Conservation (phyloP, 1,284 basidiomycete species). For the Puccinia polysora region DNA sequence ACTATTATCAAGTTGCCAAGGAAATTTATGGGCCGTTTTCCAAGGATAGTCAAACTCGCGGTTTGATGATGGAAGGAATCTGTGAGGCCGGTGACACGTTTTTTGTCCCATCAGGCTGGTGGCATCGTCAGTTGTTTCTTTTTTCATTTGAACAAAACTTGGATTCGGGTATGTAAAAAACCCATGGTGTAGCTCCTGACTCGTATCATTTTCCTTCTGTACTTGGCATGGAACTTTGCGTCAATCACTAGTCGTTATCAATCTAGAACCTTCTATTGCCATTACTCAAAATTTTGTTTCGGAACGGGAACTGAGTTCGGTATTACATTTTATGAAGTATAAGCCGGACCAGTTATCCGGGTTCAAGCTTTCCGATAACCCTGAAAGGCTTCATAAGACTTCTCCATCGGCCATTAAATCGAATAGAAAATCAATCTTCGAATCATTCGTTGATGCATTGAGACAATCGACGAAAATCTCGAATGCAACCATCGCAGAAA, state of each 20-base stretch:
- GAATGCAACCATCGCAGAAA: not conserved
- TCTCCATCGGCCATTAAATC: not conserved
- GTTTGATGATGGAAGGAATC: conserved; percentile 54
- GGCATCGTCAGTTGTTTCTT: conserved; percentile 48
- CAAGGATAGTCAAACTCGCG: conserved; percentile 47
- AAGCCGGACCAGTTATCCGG: conserved; percentile 55
- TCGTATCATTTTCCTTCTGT: conserved; percentile 46
- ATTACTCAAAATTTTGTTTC: conserved; percentile 57
- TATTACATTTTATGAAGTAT: conserved; percentile 55
- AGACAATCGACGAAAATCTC: not conserved
- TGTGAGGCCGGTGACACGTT: conserved; percentile 54
- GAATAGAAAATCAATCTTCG: not conserved
- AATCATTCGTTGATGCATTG: not conserved
- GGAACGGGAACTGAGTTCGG: conserved; percentile 52
- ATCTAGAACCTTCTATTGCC: conserved; percentile 53
- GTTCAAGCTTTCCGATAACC: conserved; percentile 47
- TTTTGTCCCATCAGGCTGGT: conserved; percentile 53
- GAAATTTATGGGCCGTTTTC: conserved; percentile 51
- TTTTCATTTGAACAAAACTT: not conserved
- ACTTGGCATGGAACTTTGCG: too few species aligned
- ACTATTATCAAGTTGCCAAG: conserved; percentile 53
- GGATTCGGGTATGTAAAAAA: not conserved
- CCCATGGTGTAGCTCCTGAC: not conserved
- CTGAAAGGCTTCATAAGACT: not conserved
- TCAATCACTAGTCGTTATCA: conserved; percentile 49